Evolutionary conservation across 345 rosid genomes (phyloP).

Genomic region (Hibiscus mutabilis): DNA sequence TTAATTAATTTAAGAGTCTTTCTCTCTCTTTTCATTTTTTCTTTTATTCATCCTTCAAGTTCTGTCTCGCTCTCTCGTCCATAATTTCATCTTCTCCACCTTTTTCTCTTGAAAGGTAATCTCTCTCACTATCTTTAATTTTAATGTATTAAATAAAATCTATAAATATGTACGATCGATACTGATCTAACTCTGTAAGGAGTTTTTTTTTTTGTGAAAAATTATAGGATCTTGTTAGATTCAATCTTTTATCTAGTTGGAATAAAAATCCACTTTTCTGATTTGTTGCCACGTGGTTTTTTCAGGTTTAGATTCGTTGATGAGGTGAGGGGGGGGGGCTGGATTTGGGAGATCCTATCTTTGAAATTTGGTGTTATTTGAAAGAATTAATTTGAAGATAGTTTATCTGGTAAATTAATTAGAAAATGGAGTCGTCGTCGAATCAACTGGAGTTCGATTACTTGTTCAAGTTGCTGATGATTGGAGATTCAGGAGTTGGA

Average conservation of each 20-base stretch:
- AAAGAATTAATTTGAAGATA: neutral
- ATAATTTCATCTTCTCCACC: neutral
- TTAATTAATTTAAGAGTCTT: too few relatives aligned
- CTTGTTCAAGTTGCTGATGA: constrained; percentile 46
- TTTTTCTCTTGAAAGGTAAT: neutral
- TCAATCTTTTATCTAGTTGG: neutral
- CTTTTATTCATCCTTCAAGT: neutral
- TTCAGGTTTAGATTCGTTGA: neutral
- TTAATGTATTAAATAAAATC: neutral
- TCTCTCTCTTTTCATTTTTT: too few relatives aligned
- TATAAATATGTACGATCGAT: neutral
- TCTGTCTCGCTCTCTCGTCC: neutral
- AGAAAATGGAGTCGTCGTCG: constrained; percentile 20
- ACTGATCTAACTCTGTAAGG: neutral
- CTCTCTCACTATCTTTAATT: neutral
- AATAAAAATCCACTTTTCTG: neutral
- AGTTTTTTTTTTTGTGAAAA: neutral
- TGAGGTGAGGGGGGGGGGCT: neutral
- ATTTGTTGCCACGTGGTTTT: neutral
- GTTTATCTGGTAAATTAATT: neutral
- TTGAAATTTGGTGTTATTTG: neutral
- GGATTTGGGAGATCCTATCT: neutral
- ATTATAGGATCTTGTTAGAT: neutral
- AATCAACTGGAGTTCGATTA: constrained; percentile 23
- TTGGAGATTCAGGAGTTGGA: constrained; percentile 53